Percentiles rank a stretch among this genome's conserved stretches.
phyloP scores from a whole-genome alignment of 2,329 filamentous ascomycete genomes.

The Juglanconis juglandina region DNA sequence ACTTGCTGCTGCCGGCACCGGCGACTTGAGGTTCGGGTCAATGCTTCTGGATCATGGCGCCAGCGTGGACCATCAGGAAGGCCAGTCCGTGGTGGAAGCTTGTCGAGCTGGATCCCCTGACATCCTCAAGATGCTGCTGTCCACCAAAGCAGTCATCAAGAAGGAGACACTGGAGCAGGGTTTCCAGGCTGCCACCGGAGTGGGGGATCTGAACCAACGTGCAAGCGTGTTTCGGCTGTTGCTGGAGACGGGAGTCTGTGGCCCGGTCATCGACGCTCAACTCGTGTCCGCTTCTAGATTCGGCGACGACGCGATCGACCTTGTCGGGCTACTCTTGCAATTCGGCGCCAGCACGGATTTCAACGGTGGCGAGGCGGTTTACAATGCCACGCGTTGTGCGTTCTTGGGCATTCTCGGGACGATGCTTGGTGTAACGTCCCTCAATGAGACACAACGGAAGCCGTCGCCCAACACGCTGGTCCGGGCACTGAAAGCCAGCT shows the following conservation, averaged over 20 bases:
- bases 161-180: constrained; percentile 45
- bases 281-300: constrained; percentile 51
- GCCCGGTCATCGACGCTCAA: constrained; percentile 50
- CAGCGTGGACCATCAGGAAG: constrained; percentile 46
- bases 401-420: constrained; percentile 48
- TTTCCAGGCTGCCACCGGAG: constrained; percentile 53
- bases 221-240: constrained; percentile 49
- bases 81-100: constrained; percentile 53
- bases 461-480: constrained; percentile 46
- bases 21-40: constrained; percentile 48
- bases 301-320: constrained; percentile 43
- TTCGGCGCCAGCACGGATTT: constrained; percentile 55
- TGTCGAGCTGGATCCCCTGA: constrained; percentile 48
- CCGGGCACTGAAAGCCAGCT: constrained; percentile 51
- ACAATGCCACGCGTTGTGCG: constrained; percentile 50
- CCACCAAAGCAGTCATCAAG: constrained; percentile 35
- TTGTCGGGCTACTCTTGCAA: constrained; percentile 48
- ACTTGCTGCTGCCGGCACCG: constrained; percentile 48
- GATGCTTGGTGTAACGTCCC: constrained; percentile 45
- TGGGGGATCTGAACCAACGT: constrained; percentile 47
- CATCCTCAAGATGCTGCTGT: constrained; percentile 49
- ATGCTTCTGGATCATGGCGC: constrained; percentile 51
- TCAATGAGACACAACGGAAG: constrained; percentile 40
- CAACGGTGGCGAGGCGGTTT: constrained; percentile 52
- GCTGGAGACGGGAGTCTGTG: constrained; percentile 45